Evolutionary conservation across 495 filamentous ascomycete genomes (phyloP).

Genomic region (Aspergillus bertholletiae): DNA sequence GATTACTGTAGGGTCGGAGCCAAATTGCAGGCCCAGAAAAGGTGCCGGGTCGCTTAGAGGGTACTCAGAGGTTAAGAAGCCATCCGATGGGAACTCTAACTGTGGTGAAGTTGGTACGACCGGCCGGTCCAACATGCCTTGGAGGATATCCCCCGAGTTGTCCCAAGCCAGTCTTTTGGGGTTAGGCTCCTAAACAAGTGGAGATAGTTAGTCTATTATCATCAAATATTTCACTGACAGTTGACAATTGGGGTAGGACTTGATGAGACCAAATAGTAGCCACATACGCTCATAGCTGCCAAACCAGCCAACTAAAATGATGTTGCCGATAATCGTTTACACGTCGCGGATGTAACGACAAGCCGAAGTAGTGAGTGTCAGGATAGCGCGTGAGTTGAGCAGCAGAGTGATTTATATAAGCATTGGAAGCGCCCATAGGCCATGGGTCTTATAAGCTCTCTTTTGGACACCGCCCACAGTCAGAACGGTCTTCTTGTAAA

Average conservation of each 20-base stretch:
- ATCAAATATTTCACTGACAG: neutral
- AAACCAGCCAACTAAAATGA: neutral
- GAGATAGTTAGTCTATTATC: neutral
- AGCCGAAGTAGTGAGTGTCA: neutral
- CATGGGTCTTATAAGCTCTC: neutral
- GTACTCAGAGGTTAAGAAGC: conserved; percentile 16
- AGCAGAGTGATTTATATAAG: neutral
- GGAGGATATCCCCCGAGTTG: conserved; percentile 31
- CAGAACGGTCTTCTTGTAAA: neutral
- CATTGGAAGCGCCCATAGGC: neutral
- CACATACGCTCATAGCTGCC: conserved; percentile 11
- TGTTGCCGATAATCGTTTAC: neutral
- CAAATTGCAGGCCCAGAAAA: conserved; percentile 31
- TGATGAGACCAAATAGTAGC: neutral
- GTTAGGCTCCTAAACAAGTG: conserved; percentile 3
- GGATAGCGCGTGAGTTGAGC: neutral
- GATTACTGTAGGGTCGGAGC: conserved; percentile 17
- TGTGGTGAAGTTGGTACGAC: conserved; percentile 14
- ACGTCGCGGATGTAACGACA: neutral
- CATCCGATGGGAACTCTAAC: conserved; percentile 12
- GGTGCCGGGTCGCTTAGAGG: conserved; percentile 24
- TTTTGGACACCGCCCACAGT: neutral
- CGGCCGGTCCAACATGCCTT: conserved; percentile 30
- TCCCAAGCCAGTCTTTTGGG: conserved; percentile 22
- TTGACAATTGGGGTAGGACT: neutral